A percentile compares a stretch with the other conserved stretches of the same genome.
phyloP scores from a whole-genome alignment of 768 basidiomycete species.

The Suillus tomentosus region DNA sequence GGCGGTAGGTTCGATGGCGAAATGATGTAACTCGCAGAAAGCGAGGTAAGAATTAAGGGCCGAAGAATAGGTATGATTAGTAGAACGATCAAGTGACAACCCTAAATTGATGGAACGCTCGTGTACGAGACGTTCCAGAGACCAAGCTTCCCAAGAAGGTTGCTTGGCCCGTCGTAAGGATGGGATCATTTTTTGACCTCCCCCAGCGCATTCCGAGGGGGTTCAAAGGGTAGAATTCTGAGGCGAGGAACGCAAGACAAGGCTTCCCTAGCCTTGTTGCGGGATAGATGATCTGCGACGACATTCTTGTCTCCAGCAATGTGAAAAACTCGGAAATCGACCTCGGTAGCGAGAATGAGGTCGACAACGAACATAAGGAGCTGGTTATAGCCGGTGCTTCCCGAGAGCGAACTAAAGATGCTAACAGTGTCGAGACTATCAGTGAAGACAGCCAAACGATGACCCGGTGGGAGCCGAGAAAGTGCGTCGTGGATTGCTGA shows the following conservation, averaged over 20 bases:
- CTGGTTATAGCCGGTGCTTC: too few relatives aligned
- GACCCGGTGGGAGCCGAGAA: too few relatives aligned
- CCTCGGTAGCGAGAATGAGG: too few relatives aligned
- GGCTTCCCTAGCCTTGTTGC: too few relatives aligned
- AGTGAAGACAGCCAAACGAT: too few relatives aligned
- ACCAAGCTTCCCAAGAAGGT: not conserved
- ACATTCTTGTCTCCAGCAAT: constrained; percentile 24
- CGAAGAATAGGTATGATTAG: not conserved
- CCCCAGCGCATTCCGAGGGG: constrained; percentile 31
- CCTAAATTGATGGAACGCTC: not conserved
- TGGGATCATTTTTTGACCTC: constrained; percentile 8
- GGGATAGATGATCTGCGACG: constrained; percentile 28
- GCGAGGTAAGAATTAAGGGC: not conserved
- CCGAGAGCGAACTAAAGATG: too few relatives aligned
- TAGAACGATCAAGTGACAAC: rapidly evolving
- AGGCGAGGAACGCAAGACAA: too few relatives aligned
- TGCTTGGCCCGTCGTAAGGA: not conserved
- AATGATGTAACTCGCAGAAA: not conserved
- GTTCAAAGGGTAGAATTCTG: constrained; percentile 8
- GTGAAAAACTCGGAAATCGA: constrained; percentile 28
- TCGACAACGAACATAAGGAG: too few relatives aligned
- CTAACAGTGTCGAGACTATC: too few relatives aligned
- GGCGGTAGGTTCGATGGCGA: too few relatives aligned
- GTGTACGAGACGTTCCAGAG: not conserved
- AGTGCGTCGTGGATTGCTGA: too few relatives aligned